Base-by-base conservation (phyloP, 176 grass and related monocot species). In the Zoysia japonica region DNA sequence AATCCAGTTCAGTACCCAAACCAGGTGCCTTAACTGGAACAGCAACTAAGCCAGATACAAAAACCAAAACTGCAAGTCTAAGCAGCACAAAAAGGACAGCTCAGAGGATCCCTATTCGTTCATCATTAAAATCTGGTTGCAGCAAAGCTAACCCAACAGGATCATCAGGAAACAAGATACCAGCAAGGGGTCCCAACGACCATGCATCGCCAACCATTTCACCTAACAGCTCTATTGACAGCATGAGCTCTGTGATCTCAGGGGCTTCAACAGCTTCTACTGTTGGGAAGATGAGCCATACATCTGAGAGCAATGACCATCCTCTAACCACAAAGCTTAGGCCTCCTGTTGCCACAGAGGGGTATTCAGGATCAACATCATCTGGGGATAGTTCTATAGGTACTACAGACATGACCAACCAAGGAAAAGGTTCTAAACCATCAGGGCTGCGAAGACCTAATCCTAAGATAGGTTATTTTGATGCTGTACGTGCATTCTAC, bases 401-500 rank as follows among this genome's bases (percentile, higher is more conserved):
- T n/a, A 19, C 40, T 56, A 11, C 54, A 42, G 60, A 62, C n/a
- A 47, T 17, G 61, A 53, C 43, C 9, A 75, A 53, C 57, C 15
- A 69, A 52, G 85, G 78, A 87, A 81, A 87, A 80, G 41, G 68
- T 47, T 80, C 78, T 73, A 97, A 88, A 54, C 94, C 91, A 73
- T 85, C 89, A 1, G 94, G 91, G 13, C 83, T 97, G 61, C 76
- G 89, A 39, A 84, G 83, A 89, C 94, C 94, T 51, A 86, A 77
- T 56, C 86, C 85, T 2, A 94, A 94, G 54, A 91, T 92, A 56
- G 94, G 94, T 76, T 94, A 90, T 75, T 97, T 97, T 85, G 94
- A 94, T 82, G 82, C 86, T 15, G 94, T 97, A 81, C 68, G 88
- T 86, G 68, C 40, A 73, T 39, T 69, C 56, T 57, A 28, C 12